Evolutionary conservation across 768 basidiomycete genomes (phyloP), one percentile per base, ranked within the genome.

Genomic region (Panus rudis): DNA sequence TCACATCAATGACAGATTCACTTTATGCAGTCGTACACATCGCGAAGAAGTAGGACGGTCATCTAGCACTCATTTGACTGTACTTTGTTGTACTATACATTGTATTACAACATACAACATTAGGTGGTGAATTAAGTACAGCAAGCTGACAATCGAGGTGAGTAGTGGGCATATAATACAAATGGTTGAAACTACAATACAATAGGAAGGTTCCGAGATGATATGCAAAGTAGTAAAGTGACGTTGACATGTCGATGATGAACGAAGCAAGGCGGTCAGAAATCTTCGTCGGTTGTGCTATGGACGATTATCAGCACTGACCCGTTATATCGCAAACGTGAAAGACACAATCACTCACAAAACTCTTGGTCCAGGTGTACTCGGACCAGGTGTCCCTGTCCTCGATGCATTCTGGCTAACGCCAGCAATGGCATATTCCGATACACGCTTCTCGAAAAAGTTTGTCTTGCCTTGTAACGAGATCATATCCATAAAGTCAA

Each of bases 401-500:
- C 19, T 16, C 2, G 50, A 42, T 4, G 47, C 28, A 3, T 45
- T 23, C 12, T 21, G 34, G 37, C 73, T 73, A 43, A 85, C 70
- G 39, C 75, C 70, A 7, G 85, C 84, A 54, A 76, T 84, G 13
- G 79, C 71, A 54, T 88, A 88, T 16, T 88, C 85, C 3, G 89
- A 92, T 3, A 96, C 93, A 1, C 92, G 77, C 65, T 93, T 92
- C 68, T 94, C 92, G 60, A 93, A 96, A 63, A 96, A 96, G 66
- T 96, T 92, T 30, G 92, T 90, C 71, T 98, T 98, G 50, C 93
- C 93, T 66, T 92, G 85, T 5, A 96, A 69, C 13, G 91, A 94
- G 35, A 93, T 93, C 77, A 92, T 79, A 52, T 93, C 90, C 89
- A 92, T 92, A 57, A 92, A 92, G 62, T 92, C 86, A 61, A 88